These are phyloP conservation scores for Cryptococcus sp. DNA, from an alignment of 1,284 basidiomycete genomes.

Conservation along the genomic window DNA sequence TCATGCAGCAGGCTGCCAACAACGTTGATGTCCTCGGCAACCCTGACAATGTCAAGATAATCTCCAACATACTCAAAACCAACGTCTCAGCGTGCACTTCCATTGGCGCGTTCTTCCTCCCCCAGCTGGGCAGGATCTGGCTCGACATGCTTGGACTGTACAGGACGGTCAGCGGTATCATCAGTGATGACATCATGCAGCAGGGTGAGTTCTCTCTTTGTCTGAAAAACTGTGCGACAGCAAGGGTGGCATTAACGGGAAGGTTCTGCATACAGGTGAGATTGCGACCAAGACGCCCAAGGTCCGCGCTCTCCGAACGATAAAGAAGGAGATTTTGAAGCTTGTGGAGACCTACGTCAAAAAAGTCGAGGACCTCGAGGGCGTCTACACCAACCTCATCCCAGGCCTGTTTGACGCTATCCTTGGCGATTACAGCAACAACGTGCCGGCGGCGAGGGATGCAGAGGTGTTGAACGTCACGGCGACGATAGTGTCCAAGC, in stretches of 20 bases:
- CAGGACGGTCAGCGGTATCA: slow-evolving; percentile 96
- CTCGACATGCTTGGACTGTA: slow-evolving; percentile 98
- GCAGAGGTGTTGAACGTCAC: slow-evolving; percentile 98
- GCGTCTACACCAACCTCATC: slow-evolving; percentile 87
- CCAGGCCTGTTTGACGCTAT: slow-evolving; percentile 95
- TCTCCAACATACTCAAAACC: slow-evolving; percentile 96
- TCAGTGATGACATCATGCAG: slow-evolving; percentile 84
- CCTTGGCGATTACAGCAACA: slow-evolving; percentile 92
- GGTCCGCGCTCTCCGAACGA: slow-evolving; percentile 88
- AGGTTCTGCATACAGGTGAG: slow-evolving; percentile 62
- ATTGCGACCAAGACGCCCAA: slow-evolving; percentile 98
- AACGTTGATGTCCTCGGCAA: slow-evolving; percentile 90
- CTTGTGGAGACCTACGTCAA: slow-evolving; percentile 97
- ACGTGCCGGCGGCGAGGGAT: slow-evolving; percentile 89
- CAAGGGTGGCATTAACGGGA: not conserved
- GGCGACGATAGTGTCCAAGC: slow-evolving; percentile 87
- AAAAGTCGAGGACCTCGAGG: slow-evolving; percentile 92
- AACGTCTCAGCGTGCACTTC: slow-evolving; percentile 98
- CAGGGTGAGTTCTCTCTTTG: slow-evolving; percentile 63
- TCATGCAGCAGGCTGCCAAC: slow-evolving; percentile 93
- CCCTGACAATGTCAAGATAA: slow-evolving; percentile 93
- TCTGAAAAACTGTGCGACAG: slow-evolving; percentile 1
- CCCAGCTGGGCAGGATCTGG: slow-evolving; percentile 94
- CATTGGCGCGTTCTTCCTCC: slow-evolving; percentile 94
- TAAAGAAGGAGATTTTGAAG: slow-evolving; percentile 98